A percentile compares a stretch with the other conserved stretches of the same genome.
These are phyloP conservation scores for Eucalyptus shirleyi DNA, from an alignment of 345 rosid genomes.

Conservation along the genomic window DNA sequence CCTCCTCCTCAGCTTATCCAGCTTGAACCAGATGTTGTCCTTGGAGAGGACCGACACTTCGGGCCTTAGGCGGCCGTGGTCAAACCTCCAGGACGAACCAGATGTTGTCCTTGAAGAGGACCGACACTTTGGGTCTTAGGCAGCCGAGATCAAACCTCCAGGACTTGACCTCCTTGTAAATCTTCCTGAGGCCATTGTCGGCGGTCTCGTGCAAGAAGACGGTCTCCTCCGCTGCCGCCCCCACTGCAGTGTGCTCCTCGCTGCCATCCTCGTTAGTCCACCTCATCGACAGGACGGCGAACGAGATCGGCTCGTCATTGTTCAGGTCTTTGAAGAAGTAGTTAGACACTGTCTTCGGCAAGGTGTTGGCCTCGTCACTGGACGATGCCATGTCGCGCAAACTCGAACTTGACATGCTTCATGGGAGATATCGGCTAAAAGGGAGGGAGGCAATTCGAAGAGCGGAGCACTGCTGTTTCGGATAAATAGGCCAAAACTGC, in stretches of 20 bases:
- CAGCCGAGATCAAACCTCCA: constrained; percentile 62
- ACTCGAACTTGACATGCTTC: too few species aligned
- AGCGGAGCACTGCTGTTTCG: too few species aligned
- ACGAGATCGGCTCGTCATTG: too few species aligned
- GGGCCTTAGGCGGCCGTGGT: constrained; percentile 14
- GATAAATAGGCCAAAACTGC: too few species aligned
- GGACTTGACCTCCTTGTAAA: constrained; percentile 47
- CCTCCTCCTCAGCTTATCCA: constrained; percentile 70
- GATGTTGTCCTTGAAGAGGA: constrained; percentile 30
- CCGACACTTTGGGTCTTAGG: neutral
- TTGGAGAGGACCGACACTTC: constrained; percentile 10
- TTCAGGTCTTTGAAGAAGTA: too few species aligned
- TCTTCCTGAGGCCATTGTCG: constrained; percentile 38
- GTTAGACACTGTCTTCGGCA: rapidly evolving
- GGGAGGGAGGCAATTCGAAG: too few species aligned
- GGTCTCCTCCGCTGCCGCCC: neutral
- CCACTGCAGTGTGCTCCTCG: neutral
- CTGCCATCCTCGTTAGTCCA: constrained; percentile 25
- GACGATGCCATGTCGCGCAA: too few species aligned
- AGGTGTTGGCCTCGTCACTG: too few species aligned
- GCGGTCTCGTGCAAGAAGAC: constrained; percentile 38
- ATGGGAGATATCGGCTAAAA: too few species aligned
- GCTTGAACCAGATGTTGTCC: constrained; percentile 50
- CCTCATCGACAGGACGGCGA: constrained; percentile 23
- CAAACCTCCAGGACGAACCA: constrained; percentile 82